Evolutionary conservation across 495 filamentous ascomycete species (phyloP).

Genomic region (Rhypophila decipiens): DNA sequence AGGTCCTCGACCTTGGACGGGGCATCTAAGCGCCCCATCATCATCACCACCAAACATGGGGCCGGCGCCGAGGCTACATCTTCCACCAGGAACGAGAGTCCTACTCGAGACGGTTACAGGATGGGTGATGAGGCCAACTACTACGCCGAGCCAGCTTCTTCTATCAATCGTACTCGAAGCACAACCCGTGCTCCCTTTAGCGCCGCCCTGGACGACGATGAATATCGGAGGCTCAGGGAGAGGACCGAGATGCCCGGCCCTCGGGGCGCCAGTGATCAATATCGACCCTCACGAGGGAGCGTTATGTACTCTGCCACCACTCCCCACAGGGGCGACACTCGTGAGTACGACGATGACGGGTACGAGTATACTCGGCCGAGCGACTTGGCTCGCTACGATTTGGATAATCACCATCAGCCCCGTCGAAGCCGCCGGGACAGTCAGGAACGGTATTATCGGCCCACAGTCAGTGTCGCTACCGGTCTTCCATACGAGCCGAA

Average conservation of each 20-base stretch:
- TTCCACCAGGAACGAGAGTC: conserved; percentile 31
- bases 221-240: conserved; percentile 37
- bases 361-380: conserved; percentile 68
- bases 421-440: conserved; percentile 42
- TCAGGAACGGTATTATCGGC: conserved; percentile 52
- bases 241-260: conserved; percentile 29
- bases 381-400: conserved; percentile 62
- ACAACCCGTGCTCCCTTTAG: conserved; percentile 20
- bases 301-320: conserved; percentile 23
- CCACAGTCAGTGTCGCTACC: conserved; percentile 57
- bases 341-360: conserved; percentile 58
- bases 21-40: conserved; percentile 34
- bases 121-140: conserved; percentile 43
- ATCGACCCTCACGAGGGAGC: conserved; percentile 29
- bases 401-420: conserved; percentile 39
- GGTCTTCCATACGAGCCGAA: conserved; percentile 30
- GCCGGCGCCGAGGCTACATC: conserved; percentile 12
- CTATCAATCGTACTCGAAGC: conserved; percentile 31
- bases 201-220: conserved; percentile 36
- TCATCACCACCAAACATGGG: conserved; percentile 37
- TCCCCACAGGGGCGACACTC: conserved; percentile 29
- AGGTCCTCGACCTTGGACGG: conserved; percentile 34
- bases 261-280: conserved; percentile 27
- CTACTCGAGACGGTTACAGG: conserved; percentile 42
- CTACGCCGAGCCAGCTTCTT: conserved; percentile 45